Base-by-base conservation (phyloP, 202 grass and related monocot genomes). In the Schoenoplectus tabernaemontani region DNA sequence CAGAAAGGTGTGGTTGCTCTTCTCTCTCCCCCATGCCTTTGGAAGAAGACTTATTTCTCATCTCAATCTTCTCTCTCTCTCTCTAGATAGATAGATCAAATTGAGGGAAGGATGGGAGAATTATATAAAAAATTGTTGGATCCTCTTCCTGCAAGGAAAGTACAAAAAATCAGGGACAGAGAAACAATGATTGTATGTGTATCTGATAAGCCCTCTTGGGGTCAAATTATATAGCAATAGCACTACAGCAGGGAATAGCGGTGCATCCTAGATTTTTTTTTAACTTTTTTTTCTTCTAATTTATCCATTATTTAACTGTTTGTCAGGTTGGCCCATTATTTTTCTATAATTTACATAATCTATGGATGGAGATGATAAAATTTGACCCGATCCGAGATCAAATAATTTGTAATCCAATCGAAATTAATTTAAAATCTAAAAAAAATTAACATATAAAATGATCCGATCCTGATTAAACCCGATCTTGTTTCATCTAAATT, bases 1-100 rank as follows among this genome's bases (percentile, higher is more conserved):
- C 92, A 0, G 92, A 99, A 80, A 99, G 90, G 71, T 95, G 96
- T 74, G 91, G 83, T 48, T 93, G 75, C 41, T 82, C 78, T 28
- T 82, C 56, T 84, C 13, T 59, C 64, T 88, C 75, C 24, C 32
- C 59, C 32, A 78, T 70, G 47, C 86, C 56, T 78, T 82, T 68
- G 28, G 80, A 59, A 70, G 80, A 72, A 70, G 62, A 82, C 64
- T 47, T 82, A 82, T 58, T 72, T 73, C 46, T 72, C 66, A 72
- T 68, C 64, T 81, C 79, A 24, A 23, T 54, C 63, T 82, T 54
- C 26, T 53, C 26, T 79, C 37, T 78, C 56, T 47, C 56, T 78
- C n/a, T n/a, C n/a, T n/a, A n/a, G n/a, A n/a, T n/a, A 15, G 46
- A 57, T 44, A 59, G 9, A 53, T n/a, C 13, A 24, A 81, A 38